Percentiles rank a stretch among this genome's conserved stretches.
Conservation (phyloP, 1,139 yeast genomes). For the Geotrichum citri-aurantii region DNA sequence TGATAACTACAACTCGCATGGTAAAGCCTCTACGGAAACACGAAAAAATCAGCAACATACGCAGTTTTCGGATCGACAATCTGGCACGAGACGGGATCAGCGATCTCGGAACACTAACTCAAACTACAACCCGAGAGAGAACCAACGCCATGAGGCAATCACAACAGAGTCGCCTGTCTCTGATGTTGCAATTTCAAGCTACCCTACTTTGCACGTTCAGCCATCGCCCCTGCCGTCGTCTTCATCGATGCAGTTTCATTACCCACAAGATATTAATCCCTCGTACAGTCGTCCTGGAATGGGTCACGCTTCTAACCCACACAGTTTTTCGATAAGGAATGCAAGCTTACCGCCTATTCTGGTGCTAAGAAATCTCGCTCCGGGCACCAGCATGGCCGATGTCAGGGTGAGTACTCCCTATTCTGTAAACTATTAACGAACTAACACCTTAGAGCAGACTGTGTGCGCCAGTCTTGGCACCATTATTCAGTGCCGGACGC, state of each 20-base stretch:
- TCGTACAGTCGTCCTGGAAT: not conserved
- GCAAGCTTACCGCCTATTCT: constrained; percentile 30
- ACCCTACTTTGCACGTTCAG: not conserved
- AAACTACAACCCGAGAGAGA: not conserved
- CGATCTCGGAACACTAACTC: not conserved
- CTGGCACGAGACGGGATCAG: not conserved
- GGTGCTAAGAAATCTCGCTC: constrained; percentile 25
- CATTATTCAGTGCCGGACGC: constrained; percentile 25
- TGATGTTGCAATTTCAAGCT: not conserved
- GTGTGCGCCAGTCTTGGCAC: constrained; percentile 27
- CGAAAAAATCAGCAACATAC: not conserved
- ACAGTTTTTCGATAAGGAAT: constrained; percentile 23
- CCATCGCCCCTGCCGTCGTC: not conserved
- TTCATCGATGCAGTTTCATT: not conserved
- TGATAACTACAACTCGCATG: not conserved
- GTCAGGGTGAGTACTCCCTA: constrained; percentile 18
- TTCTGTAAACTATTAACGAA: not conserved
- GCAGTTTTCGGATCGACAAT: not conserved
- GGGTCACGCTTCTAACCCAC: not conserved
- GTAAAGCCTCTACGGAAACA: not conserved
- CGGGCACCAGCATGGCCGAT: constrained; percentile 30
- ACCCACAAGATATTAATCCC: not conserved
- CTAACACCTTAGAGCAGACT: constrained; percentile 14
- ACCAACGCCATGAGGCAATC: not conserved
- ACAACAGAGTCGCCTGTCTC: not conserved